Evolutionary conservation across 1,284 basidiomycete genomes (phyloP).

Genomic region (Apiotrichum gamsii): DNA sequence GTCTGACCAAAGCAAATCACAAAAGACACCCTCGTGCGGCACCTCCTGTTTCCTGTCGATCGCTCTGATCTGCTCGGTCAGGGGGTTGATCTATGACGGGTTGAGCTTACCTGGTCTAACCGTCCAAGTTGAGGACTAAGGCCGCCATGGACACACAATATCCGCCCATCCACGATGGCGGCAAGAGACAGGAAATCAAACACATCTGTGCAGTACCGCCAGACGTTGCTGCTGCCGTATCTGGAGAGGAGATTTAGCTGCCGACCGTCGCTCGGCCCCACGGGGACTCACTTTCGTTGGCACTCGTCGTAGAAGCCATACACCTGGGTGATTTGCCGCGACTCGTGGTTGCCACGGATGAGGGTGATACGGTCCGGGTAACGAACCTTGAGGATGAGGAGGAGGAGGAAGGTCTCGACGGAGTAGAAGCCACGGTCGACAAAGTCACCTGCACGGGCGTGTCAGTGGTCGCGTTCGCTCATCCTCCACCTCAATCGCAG

Average conservation of each 20-base stretch:
- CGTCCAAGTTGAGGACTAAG: slow-evolving; percentile 76
- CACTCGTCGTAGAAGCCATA: slow-evolving; percentile 99
- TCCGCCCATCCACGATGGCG: slow-evolving; percentile 90
- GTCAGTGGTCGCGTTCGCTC: no score
- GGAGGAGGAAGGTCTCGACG: slow-evolving; percentile 92
- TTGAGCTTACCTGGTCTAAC: slow-evolving; percentile 68
- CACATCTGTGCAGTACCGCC: slow-evolving; percentile 97
- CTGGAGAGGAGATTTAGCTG: no score
- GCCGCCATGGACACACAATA: slow-evolving; percentile 89
- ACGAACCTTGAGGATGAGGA: slow-evolving; percentile 92
- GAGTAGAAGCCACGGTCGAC: slow-evolving; percentile 96
- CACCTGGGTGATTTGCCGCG: slow-evolving; percentile 96
- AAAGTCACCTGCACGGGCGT: slow-evolving; percentile 82
- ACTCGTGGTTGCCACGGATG: slow-evolving; percentile 97
- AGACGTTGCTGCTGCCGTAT: slow-evolving; percentile 90
- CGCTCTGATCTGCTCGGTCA: slow-evolving; percentile 74
- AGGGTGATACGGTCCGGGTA: slow-evolving; percentile 97
- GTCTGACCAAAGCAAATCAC: slow-evolving; percentile 97
- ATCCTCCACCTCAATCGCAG: no score
- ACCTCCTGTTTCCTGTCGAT: slow-evolving; percentile 98
- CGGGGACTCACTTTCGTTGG: slow-evolving; percentile 62
- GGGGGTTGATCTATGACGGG: slow-evolving; percentile 6
- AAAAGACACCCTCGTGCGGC: slow-evolving; percentile 99
- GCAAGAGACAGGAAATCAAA: slow-evolving; percentile 94
- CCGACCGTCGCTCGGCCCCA: no score